Evolutionary conservation across 495 filamentous ascomycete species (phyloP), one percentile per base, ranked within the genome.

Genomic region (Mycothermus thermophilus): DNA sequence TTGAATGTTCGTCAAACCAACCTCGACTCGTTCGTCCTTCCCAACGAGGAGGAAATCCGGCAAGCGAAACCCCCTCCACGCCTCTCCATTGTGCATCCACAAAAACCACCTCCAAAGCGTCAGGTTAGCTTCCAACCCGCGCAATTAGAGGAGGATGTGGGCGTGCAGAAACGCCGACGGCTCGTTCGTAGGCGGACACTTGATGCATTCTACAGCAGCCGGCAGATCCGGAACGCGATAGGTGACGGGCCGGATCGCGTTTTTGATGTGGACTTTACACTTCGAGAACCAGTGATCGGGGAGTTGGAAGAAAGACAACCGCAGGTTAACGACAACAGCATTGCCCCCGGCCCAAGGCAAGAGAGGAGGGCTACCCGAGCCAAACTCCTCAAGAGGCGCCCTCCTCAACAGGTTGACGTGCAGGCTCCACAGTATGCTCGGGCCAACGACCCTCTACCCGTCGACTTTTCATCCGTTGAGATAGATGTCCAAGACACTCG

Each of bases 361-460:
- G 39, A 49, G 6, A 44, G 43, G 38, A 44, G 47, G n/a, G n/a
- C n/a, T n/a, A n/a, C n/a, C 46, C 38, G 33, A 57, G 47, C 49
- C 3, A 55, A 50, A 23, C 47, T 45, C 3, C 52, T 64, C 29
- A 80, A 73, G 39, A 60, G 64, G 35, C 48, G 55, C 3, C 52
- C 44, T 1, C 78, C 78, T 17, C 62, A 46, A n/a, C 63, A 60
- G 7, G 26, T 81, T 12, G 65, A 79, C 37, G 38, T 48, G 28
- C 55, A 59, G 14, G 59, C 62, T 20, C 58, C 67, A 27, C 59
- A 62, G 21, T 71, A 65, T 41, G 44, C 49, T 23, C 63, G 67
- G 17, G 66, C 64, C 4, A 63, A 64, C 36, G 61, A 70, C 24
- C 62, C 67, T 5, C 34, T 72, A 3, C 56, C 62, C 6, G 44